These are phyloP conservation scores for Leishmania gerbilli DNA, from an alignment of 208 protist genomes.

Conservation along the genomic window DNA sequence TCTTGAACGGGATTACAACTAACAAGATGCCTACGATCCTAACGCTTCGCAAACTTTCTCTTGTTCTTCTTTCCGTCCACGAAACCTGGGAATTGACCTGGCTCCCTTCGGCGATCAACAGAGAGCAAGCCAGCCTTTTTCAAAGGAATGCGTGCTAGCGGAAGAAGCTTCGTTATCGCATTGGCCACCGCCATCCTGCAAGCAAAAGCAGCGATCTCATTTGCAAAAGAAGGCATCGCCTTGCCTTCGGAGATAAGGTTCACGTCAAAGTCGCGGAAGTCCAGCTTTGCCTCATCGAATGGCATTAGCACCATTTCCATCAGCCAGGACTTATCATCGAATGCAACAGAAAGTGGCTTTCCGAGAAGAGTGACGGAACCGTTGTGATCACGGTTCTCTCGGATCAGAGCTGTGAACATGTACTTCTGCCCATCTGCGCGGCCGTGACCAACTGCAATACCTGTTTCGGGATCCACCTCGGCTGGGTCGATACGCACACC, in stretches of 20 bases:
- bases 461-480: slow-evolving; percentile 77
- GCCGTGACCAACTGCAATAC: slow-evolving; percentile 82
- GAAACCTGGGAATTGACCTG: slow-evolving; percentile 85
- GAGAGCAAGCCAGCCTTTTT: slow-evolving; percentile 90
- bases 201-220: slow-evolving; percentile 85
- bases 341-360: slow-evolving; percentile 69
- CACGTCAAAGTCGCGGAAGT: slow-evolving; percentile 88
- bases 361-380: slow-evolving; percentile 77
- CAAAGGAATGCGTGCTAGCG: slow-evolving; percentile 82
- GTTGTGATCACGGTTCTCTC: slow-evolving; percentile 79
- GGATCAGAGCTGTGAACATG: slow-evolving; percentile 77
- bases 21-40: slow-evolving; percentile 29
- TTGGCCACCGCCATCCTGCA: slow-evolving; percentile 86
- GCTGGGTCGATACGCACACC: slow-evolving; percentile 90
- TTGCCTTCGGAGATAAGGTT: slow-evolving; percentile 84
- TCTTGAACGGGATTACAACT: slow-evolving; percentile 4
- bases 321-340: slow-evolving; percentile 89
- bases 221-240: slow-evolving; percentile 81
- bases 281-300: slow-evolving; percentile 87
- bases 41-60: slow-evolving; percentile 88
- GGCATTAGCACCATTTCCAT: slow-evolving; percentile 92
- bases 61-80: slow-evolving; percentile 87
- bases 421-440: slow-evolving; percentile 88
- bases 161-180: slow-evolving; percentile 82
- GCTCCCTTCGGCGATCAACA: slow-evolving; percentile 78